Percentiles rank a stretch among this genome's conserved stretches.
These are phyloP conservation scores for Lactarius quietus DNA, from an alignment of 768 basidiomycete genomes.

Conservation along the genomic window DNA sequence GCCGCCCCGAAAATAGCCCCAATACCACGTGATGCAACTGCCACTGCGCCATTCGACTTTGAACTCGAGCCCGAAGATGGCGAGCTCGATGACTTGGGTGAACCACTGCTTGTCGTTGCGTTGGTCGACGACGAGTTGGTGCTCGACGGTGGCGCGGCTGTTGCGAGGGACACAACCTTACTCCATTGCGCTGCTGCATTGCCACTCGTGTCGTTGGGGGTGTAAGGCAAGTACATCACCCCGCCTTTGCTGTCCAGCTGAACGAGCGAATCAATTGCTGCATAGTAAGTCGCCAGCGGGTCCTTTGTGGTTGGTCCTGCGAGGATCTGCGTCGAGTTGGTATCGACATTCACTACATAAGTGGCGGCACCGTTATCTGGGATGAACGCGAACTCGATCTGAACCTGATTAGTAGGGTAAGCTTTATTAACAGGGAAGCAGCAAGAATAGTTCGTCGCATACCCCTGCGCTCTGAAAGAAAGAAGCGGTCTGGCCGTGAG, in stretches of 20 bases:
- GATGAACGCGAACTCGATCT: conserved; percentile 73
- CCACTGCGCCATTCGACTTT: not conserved
- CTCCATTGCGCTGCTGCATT: conserved; percentile 51
- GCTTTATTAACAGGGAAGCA: not conserved
- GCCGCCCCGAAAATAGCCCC: conserved; percentile 7
- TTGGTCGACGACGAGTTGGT: not conserved
- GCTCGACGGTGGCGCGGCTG: conserved; percentile 38
- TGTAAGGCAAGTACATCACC: conserved; percentile 60
- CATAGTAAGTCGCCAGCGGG: conserved; percentile 58
- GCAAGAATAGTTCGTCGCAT: conserved; percentile 27
- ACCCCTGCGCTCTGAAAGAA: conserved; percentile 60
- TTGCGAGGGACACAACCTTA: conserved; percentile 42
- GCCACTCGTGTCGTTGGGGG: conserved; percentile 39
- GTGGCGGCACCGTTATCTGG: conserved; percentile 68
- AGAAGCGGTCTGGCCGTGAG: conserved; percentile 64
- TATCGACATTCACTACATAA: conserved; percentile 73
- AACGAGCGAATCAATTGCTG: conserved; percentile 55
- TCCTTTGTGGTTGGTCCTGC: conserved; percentile 61
- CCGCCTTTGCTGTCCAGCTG: conserved; percentile 62
- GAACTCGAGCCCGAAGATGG: conserved; percentile 9
- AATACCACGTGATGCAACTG: not conserved
- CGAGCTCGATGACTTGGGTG: conserved; percentile 9
- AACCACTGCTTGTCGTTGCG: not conserved
- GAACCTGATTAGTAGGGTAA: conserved; percentile 41
- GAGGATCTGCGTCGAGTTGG: conserved; percentile 60